Evolutionary conservation across 805 yeast genomes (phyloP).

Genomic region (Spathaspora sp.): DNA sequence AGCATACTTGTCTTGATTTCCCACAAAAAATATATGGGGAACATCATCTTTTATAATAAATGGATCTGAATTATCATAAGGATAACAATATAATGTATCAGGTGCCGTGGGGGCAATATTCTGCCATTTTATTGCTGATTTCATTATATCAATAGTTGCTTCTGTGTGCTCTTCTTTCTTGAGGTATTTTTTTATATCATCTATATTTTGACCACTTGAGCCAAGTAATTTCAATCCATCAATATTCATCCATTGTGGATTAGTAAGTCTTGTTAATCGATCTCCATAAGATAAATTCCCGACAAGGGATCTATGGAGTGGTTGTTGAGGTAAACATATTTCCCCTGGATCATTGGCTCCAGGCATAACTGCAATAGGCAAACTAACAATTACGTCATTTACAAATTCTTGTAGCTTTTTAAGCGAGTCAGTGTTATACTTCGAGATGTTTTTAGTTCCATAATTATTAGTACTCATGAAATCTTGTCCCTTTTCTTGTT

Average conservation of each 20-base stretch:
- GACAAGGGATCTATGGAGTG: conserved; percentile 77
- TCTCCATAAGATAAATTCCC: conserved; percentile 38
- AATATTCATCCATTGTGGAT: conserved; percentile 71
- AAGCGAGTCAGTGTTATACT: conserved; percentile 47
- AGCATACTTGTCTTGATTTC: conserved; percentile 71
- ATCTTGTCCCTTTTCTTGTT: conserved; percentile 21
- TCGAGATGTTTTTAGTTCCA: conserved; percentile 52
- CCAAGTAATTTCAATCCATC: conserved; percentile 56
- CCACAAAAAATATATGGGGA: conserved; percentile 85
- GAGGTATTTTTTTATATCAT: conserved; percentile 70
- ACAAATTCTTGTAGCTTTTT: conserved; percentile 58
- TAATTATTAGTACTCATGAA: conserved; percentile 39
- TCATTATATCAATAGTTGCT: conserved; percentile 43
- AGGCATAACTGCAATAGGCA: conserved; percentile 79
- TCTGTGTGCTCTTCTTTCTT: conserved; percentile 12
- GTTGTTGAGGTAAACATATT: conserved; percentile 81
- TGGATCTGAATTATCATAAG: conserved; percentile 75
- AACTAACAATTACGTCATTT: conserved; percentile 48
- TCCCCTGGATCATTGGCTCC: conserved; percentile 88
- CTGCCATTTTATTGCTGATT: conserved; percentile 75
- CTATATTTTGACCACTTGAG: conserved; percentile 80
- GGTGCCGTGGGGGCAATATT: conserved; percentile 93
- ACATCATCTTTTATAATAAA: conserved; percentile 64
- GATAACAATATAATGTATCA: conserved; percentile 89
- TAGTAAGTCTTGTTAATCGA: conserved; percentile 33